Percentiles rank a stretch among this genome's conserved stretches.
Evolutionary conservation across 1,284 basidiomycete genomes (phyloP).

Genomic region (Rhodotorula sp.): DNA sequence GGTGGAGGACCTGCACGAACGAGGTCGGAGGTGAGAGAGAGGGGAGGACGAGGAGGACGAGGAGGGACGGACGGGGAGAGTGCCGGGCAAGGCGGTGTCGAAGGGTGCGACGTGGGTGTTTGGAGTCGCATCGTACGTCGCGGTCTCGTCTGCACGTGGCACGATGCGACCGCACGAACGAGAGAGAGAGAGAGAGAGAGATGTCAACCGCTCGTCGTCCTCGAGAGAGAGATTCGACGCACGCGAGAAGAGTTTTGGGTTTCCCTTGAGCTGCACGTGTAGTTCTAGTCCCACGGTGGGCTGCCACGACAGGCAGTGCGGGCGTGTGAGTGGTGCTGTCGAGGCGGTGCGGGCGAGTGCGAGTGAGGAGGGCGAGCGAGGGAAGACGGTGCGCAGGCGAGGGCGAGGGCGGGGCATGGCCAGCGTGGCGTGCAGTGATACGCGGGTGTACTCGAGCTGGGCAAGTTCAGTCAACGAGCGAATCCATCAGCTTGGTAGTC

Average conservation of each 20-base stretch:
- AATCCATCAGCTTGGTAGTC: too few species aligned
- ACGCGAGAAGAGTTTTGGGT: slow-evolving; percentile 87
- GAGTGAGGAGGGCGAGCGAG: neutral
- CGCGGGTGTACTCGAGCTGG: too few species aligned
- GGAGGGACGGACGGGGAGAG: slow-evolving; percentile 68
- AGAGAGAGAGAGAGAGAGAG: neutral
- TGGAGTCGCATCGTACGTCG: slow-evolving; percentile 58
- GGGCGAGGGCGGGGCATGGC: neutral
- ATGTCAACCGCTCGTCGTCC: too few species aligned
- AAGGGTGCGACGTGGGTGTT: slow-evolving; percentile 78
- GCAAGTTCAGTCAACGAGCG: too few species aligned
- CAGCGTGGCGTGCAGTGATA: too few species aligned
- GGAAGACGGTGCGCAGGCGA: neutral
- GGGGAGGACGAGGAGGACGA: slow-evolving; percentile 1
- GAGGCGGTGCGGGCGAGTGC: slow-evolving; percentile 10
- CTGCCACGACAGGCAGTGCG: slow-evolving; percentile 29
- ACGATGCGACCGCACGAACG: neutral
- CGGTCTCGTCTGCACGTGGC: slow-evolving; percentile 54
- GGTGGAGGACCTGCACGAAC: slow-evolving; percentile 65
- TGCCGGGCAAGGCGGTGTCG: slow-evolving; percentile 91
- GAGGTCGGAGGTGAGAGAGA: neutral
- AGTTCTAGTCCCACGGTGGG: slow-evolving; percentile 81
- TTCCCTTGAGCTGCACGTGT: slow-evolving; percentile 87
- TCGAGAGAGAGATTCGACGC: slow-evolving; percentile 45
- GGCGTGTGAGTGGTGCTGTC: neutral